These are phyloP conservation scores for Kandelia obovata DNA, from an alignment of 345 rosid species.

Conservation along the genomic window DNA sequence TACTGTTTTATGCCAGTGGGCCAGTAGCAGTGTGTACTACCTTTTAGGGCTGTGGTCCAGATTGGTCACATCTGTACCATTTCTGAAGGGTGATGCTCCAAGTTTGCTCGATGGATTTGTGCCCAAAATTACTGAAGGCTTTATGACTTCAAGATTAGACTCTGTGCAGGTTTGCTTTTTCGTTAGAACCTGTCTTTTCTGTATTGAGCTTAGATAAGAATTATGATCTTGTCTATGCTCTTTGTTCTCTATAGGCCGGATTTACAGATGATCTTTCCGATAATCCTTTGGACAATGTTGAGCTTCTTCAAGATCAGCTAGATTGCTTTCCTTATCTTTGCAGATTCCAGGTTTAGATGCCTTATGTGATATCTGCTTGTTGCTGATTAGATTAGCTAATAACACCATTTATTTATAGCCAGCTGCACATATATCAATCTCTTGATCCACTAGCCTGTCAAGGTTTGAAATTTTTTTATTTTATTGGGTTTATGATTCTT, in stretches of 20 bases:
- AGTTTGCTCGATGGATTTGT: conserved; percentile 96
- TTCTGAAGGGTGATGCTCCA: conserved; percentile 94
- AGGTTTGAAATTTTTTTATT: neutral
- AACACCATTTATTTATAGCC: neutral
- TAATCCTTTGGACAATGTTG: conserved; percentile 93
- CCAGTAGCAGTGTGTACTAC: conserved; percentile 98
- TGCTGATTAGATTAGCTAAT: neutral
- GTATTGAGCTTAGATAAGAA: neutral
- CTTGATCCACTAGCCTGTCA: neutral
- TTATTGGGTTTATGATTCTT: conserved; percentile 10
- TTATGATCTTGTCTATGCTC: neutral
- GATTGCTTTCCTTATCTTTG: conserved; percentile 98
- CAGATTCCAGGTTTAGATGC: conserved; percentile 80
- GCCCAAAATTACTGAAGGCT: conserved; percentile 95
- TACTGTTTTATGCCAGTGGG: conserved; percentile 70
- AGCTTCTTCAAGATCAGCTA: conserved; percentile 96
- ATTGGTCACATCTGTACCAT: conserved; percentile 89
- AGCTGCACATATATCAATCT: conserved; percentile 1
- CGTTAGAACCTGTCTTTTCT: neutral
- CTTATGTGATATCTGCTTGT: conserved; percentile 4
- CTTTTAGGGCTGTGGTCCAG: conserved; percentile 97
- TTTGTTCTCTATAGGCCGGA: conserved; percentile 56
- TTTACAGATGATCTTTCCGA: conserved; percentile 75
- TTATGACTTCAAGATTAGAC: conserved; percentile 89
- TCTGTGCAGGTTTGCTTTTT: conserved; percentile 70